Conservation (phyloP, 441 rosid genomes). For the Theobroma grandiflorum region DNA sequence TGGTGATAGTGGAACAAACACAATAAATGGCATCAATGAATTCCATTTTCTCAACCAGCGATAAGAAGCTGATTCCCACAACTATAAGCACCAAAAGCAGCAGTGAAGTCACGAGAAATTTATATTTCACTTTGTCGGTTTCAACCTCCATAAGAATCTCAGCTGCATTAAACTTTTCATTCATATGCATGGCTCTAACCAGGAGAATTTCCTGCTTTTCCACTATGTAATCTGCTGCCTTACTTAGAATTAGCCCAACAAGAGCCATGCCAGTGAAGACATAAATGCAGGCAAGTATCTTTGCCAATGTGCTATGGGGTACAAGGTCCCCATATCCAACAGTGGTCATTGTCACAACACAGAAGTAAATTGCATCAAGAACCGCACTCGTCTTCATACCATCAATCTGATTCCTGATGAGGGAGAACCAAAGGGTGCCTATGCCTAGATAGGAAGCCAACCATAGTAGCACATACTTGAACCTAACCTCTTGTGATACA, state of each 20-base stretch:
- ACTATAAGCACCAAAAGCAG: conserved; percentile 43
- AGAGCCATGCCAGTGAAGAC: conserved; percentile 61
- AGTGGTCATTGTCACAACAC: conserved; percentile 63
- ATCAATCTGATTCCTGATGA: conserved; percentile 45
- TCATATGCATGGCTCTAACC: conserved; percentile 46
- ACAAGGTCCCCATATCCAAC: conserved; percentile 74
- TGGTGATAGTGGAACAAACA: conserved; percentile 62
- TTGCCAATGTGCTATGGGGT: conserved; percentile 47
- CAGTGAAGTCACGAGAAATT: conserved; percentile 33
- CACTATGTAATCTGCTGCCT: conserved; percentile 60
- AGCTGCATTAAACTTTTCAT: conserved; percentile 26
- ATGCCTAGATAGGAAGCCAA: conserved; percentile 37
- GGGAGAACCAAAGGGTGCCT: conserved; percentile 52
- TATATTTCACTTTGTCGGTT: conserved; percentile 46
- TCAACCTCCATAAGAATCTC: conserved; percentile 50
- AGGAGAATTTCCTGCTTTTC: conserved; percentile 58
- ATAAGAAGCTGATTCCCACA: conserved; percentile 45
- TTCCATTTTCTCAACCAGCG: conserved; percentile 38
- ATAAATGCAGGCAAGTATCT: conserved; percentile 50
- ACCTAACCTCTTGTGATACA: conserved; percentile 26
- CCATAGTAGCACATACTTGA: conserved; percentile 34
- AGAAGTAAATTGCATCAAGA: conserved; percentile 60
- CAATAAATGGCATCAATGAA: conserved; percentile 59
- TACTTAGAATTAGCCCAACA: conserved; percentile 54
- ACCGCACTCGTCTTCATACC: conserved; percentile 58